These are phyloP conservation scores for Papiliotrema nemorosa DNA, from an alignment of 1,284 basidiomycete species.

Conservation along the genomic window DNA sequence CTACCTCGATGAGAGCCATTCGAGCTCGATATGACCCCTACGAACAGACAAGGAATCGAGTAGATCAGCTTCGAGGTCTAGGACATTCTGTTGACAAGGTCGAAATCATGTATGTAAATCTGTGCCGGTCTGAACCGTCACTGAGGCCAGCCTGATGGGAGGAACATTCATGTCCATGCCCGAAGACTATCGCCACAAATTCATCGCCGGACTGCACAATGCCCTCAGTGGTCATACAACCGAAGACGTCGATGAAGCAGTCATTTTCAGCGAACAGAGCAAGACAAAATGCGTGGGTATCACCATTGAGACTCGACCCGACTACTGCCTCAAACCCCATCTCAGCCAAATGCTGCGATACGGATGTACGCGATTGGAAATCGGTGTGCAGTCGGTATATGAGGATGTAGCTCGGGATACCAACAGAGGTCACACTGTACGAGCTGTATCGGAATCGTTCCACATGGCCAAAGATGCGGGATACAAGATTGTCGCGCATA, in stretches of 20 bases:
- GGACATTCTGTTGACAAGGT: slow-evolving; percentile 99
- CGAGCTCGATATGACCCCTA: slow-evolving; percentile 98
- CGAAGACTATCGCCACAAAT: slow-evolving; percentile 88
- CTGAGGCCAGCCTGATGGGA: slow-evolving; percentile 73
- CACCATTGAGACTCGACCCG: slow-evolving; percentile 97
- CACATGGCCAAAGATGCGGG: slow-evolving; percentile 98
- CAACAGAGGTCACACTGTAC: slow-evolving; percentile 96
- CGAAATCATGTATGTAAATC: slow-evolving; percentile 79
- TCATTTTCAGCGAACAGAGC: slow-evolving; percentile 91
- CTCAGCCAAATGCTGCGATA: slow-evolving; percentile 98
- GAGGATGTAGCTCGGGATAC: slow-evolving; percentile 99
- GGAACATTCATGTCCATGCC: slow-evolving; percentile 99
- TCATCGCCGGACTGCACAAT: slow-evolving; percentile 95
- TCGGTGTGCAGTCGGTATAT: slow-evolving; percentile 98
- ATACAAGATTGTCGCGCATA: slow-evolving; percentile 98
- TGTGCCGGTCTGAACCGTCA: too few species aligned
- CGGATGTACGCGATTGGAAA: slow-evolving; percentile 95
- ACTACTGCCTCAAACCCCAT: slow-evolving; percentile 97
- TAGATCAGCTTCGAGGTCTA: slow-evolving; percentile 90
- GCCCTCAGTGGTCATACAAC: slow-evolving; percentile 94
- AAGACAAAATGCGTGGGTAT: slow-evolving; percentile 99
- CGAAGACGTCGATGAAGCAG: slow-evolving; percentile 93
- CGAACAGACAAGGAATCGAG: slow-evolving; percentile 90
- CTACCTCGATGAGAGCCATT: slow-evolving; percentile 98
- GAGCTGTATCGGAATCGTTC: slow-evolving; percentile 95